Conservation (phyloP, 1,139 yeast genomes). For the Trichomonascaceae sp. region DNA sequence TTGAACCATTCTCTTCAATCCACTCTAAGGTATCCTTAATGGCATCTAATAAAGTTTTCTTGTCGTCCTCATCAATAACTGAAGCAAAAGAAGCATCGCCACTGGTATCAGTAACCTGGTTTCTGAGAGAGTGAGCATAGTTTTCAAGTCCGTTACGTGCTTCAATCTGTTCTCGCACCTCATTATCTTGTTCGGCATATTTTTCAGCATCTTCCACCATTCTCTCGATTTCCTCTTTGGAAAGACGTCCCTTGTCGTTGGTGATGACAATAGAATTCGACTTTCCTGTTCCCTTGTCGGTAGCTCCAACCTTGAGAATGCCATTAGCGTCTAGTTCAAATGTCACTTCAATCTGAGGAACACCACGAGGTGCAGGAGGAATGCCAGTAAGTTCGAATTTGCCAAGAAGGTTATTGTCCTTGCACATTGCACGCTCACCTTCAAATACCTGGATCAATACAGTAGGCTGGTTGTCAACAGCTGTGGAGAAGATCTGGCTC, state of each 20-base stretch:
- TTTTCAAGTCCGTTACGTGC: constrained; percentile 85
- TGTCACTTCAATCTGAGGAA: constrained; percentile 94
- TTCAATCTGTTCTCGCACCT: constrained; percentile 73
- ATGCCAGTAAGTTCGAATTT: constrained; percentile 93
- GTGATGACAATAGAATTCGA: constrained; percentile 90
- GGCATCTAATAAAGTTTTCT: constrained; percentile 84
- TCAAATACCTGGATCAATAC: constrained; percentile 93
- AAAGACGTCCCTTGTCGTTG: constrained; percentile 94
- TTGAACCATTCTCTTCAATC: constrained; percentile 80
- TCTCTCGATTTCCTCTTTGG: constrained; percentile 85
- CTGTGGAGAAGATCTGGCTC: constrained; percentile 94
- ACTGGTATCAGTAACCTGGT: constrained; percentile 61
- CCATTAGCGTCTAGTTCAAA: constrained; percentile 94
- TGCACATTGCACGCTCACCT: constrained; percentile 95
- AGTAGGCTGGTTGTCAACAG: constrained; percentile 96
- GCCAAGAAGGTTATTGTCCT: constrained; percentile 92
- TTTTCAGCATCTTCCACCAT: constrained; percentile 94
- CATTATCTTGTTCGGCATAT: constrained; percentile 82
- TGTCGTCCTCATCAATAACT: constrained; percentile 84
- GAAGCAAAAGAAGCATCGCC: constrained; percentile 57
- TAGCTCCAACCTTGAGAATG: constrained; percentile 87
- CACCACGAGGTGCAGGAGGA: constrained; percentile 98
- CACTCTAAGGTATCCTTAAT: constrained; percentile 82
- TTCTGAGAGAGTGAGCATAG: constrained; percentile 79
- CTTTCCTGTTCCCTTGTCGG: constrained; percentile 96